Conservation (phyloP, 768 basidiomycete genomes). For the Boletellus emodensis region DNA sequence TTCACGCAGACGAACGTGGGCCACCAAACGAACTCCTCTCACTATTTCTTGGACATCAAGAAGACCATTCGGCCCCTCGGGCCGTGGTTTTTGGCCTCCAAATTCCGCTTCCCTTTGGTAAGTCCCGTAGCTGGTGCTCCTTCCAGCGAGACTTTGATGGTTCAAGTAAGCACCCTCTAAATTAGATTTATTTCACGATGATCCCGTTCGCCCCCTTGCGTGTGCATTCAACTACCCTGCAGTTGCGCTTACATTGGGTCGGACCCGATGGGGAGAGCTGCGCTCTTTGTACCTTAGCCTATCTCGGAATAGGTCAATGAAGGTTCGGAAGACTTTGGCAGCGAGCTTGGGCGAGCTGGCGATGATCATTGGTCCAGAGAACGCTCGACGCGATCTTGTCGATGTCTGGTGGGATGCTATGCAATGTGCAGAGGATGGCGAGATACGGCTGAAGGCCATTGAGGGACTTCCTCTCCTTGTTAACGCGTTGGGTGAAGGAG, state of each 20-base stretch:
- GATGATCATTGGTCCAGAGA: slow-evolving; percentile 71
- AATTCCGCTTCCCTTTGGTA: slow-evolving; percentile 14
- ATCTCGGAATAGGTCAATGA: slow-evolving; percentile 51
- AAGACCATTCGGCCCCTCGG: slow-evolving; percentile 38
- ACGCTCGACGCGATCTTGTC: slow-evolving; percentile 65
- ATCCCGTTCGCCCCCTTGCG: slow-evolving; percentile 70
- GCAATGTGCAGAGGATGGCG: slow-evolving; percentile 52
- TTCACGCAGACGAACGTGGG: slow-evolving; percentile 55
- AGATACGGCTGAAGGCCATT: slow-evolving; percentile 67
- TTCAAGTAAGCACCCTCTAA: slow-evolving; percentile 19
- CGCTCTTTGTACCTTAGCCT: slow-evolving; percentile 65
- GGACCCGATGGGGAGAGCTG: slow-evolving; percentile 68
- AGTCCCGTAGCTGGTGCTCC: slow-evolving; percentile 1
- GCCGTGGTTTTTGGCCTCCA: slow-evolving; percentile 9
- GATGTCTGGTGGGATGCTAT: slow-evolving; percentile 65
- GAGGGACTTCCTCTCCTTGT: slow-evolving; percentile 63
- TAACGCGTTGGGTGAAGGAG: slow-evolving; percentile 42
- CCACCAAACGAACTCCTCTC: slow-evolving; percentile 72
- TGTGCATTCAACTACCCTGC: slow-evolving; percentile 93
- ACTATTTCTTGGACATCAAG: slow-evolving; percentile 67
- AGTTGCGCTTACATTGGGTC: slow-evolving; percentile 78
- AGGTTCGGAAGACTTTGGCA: slow-evolving; percentile 76
- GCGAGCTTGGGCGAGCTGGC: slow-evolving; percentile 89
- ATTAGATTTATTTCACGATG: slow-evolving; percentile 50
- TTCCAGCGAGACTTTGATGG: slow-evolving; percentile 4